Base-by-base conservation (phyloP, 2,329 filamentous ascomycete species). In the Aspergillus novofumigatus region DNA sequence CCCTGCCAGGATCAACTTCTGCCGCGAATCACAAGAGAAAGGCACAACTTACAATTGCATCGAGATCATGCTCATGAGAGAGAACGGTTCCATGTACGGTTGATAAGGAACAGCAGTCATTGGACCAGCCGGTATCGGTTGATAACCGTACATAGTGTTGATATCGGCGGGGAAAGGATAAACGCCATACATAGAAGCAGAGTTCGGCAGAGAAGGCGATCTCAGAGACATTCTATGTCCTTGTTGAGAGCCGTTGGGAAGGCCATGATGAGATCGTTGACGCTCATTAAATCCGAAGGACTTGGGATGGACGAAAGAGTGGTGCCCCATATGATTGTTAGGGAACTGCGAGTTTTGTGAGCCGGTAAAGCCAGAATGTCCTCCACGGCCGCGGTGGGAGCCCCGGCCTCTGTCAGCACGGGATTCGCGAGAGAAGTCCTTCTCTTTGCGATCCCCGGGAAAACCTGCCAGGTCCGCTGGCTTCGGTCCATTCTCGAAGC, bases 121-220 rank as follows among this genome's bases (percentile, higher is more conserved):
- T 4, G 77, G 76, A 20, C 71, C 75, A 38, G 82, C 75, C 59
- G 81, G 81, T 65, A 83, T 77, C 55, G 77, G 72, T 29, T 77
- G 73, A 65, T 86, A 86, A 53, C 83, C 82, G 63, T 85, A 86
- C 73, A 85, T 79, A 38, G 77, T 76, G 56, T 78, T 76, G 52
- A 81, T 74, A 60, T 81, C 83, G 7, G 67, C 65, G 21, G 73
- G 72, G 59, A 70, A 69, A 45, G 70, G 67, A 62, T 77, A 77
- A 49, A 75, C 77, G 55, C 73, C 73, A 68, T 83, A 87, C 60
- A 80, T 75, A 29, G 73, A 72, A 38, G 62, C 67, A 20, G 81
- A 80, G 42, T 80, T 80, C 2, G 85, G 82, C 64, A 87, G 81
- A 1, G 86, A 87, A 61, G 87, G 85, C 26, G 86, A 85, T 54